A percentile compares a stretch with the other conserved stretches of the same genome.
Conservation (phyloP, 768 basidiomycete genomes). For the Podaxis rugospora region DNA sequence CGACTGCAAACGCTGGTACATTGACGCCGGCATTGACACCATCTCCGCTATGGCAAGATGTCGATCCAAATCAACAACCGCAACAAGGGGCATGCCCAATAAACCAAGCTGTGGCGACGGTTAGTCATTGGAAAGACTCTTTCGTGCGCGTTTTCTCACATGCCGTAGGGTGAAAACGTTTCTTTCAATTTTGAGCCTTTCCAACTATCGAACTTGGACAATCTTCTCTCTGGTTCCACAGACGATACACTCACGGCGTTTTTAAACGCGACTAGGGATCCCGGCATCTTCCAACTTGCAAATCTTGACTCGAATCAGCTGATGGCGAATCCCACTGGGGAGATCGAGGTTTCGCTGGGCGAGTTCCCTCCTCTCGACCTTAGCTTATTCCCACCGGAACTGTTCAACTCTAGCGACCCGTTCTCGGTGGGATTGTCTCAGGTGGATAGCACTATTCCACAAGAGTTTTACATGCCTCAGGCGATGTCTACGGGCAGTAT, state of each 20-base stretch:
- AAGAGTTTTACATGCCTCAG: not conserved
- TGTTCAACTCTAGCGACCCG: conserved; percentile 4
- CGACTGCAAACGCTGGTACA: not conserved
- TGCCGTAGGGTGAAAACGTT: conserved; percentile 16
- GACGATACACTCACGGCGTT: conserved; percentile 25
- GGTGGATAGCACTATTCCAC: not conserved
- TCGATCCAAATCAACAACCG: not conserved
- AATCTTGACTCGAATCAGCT: conserved; percentile 27
- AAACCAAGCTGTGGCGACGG: not conserved
- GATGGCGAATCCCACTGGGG: conserved; percentile 28
- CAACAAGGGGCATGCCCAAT: not conserved
- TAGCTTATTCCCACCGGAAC: conserved; percentile 3
- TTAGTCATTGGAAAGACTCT: not conserved
- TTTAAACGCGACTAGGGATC: conserved; percentile 26
- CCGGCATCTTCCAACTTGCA: conserved; percentile 30
- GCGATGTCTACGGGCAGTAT: not conserved
- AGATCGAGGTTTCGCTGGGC: conserved; percentile 33
- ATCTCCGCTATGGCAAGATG: not conserved
- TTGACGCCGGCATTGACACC: conserved; percentile 9
- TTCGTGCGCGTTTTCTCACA: not conserved
- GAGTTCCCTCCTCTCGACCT: conserved; percentile 13
- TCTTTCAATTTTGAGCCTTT: conserved; percentile 18
- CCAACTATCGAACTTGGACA: conserved; percentile 10
- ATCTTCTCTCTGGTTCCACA: conserved; percentile 7
- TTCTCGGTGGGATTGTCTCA: not conserved